phyloP scores from a whole-genome alignment of 106 monocot species.

The Alisma plantagoaquatica region DNA sequence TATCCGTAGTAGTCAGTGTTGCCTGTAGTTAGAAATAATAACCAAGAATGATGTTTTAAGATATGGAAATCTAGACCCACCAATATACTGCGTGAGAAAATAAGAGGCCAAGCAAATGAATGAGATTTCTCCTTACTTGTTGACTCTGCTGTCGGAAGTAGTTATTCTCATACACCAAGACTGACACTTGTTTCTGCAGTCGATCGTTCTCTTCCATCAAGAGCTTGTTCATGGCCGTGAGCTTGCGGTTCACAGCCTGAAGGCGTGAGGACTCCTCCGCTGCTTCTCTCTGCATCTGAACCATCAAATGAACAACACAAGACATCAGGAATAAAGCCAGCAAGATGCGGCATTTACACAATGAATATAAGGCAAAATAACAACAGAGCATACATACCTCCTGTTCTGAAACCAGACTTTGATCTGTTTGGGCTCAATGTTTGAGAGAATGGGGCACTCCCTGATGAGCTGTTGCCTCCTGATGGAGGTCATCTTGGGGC shows the following conservation, averaged over 20 bases:
- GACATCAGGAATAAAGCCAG: too few relatives aligned
- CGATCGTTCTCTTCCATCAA: conserved; percentile 80
- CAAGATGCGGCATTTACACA: too few relatives aligned
- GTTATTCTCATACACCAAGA: conserved; percentile 52
- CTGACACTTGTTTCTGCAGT: conserved; percentile 74
- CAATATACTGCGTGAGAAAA: too few relatives aligned
- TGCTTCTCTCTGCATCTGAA: conserved; percentile 70
- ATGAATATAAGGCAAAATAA: too few relatives aligned
- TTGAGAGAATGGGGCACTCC: conserved; percentile 17
- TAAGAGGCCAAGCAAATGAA: too few relatives aligned
- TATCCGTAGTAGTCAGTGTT: conserved; percentile 34
- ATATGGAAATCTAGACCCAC: too few relatives aligned
- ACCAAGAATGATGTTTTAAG: too few relatives aligned
- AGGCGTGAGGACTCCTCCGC: conserved; percentile 52
- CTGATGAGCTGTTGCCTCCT: conserved; percentile 16
- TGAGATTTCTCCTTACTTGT: conserved; percentile 26
- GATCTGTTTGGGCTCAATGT: conserved; percentile 20
- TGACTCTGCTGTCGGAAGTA: conserved; percentile 45
- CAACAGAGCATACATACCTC: too few relatives aligned
- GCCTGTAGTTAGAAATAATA: conserved; percentile 7
- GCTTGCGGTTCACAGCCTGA: conserved; percentile 53
- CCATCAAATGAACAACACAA: not conserved
- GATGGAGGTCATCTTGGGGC: conserved; percentile 62
- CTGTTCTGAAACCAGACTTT: conserved; percentile 23
- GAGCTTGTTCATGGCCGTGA: conserved; percentile 74